Evolutionary conservation across 305 asterid genomes (phyloP), one percentile per base, ranked within the genome.

Genomic region (Nicotiana rustica): DNA sequence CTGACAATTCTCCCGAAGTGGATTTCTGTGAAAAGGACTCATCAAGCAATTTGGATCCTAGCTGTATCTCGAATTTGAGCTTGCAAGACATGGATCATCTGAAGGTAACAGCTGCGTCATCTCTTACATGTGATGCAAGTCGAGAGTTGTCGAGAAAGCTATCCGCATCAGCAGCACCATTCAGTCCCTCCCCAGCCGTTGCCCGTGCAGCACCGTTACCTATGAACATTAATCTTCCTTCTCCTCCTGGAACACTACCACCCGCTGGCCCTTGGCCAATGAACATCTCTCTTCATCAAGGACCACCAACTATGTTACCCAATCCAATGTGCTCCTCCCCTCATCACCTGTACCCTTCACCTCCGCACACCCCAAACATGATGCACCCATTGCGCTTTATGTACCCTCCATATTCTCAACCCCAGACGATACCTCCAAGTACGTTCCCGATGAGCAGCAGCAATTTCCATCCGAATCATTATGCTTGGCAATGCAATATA

Each of bases 81-180:
- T 79, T 85, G 77, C 90, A 89, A 85, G 94, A 75, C 80, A 88
- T 84, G 49, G 95, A 86, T 84, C 91, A 89, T 78, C 86, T 78
- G 83, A 86, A 84, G 85, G 89, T 79, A 35, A 89, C 86, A 67
- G 83, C 87, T 84, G 84, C 85, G 78, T 80, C 92, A 69, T 83
- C 87, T 47, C 82, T 81, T 85, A 85, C 88, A 52, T 85, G 80
- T 88, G 97, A 93, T 84, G 80, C 87, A 61, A 89, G 91, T 83
- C 97, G 91, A 85, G 86, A 84, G 84, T 81, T 92, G 78, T 88
- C 88, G 76, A 92, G 91, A 90, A 95, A 93, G 92, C 84, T 97
- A 83, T 97, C 99, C 83, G 99, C 99, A 70, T 92, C 95, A 67
- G 99, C 99, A 73, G 93, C 98, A 86, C 99, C 99, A 25, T 97